Percentiles rank a stretch among this genome's conserved stretches.
These are phyloP conservation scores for Hagleromyces aurorensis DNA, from an alignment of 805 yeast species.

Conservation along the genomic window DNA sequence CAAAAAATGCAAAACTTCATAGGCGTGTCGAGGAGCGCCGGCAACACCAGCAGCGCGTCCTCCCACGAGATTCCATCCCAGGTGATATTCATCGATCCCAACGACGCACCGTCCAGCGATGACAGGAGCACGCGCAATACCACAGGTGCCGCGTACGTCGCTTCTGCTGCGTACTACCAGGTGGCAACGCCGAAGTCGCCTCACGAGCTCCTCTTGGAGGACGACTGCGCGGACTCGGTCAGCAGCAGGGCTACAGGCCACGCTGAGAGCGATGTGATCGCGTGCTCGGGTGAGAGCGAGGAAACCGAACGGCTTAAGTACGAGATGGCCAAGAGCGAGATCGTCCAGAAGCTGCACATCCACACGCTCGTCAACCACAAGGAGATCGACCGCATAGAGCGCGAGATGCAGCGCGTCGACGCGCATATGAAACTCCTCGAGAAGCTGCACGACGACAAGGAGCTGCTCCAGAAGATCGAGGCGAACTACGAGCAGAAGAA, in stretches of 20 bases:
- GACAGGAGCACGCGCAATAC: conserved; percentile 5
- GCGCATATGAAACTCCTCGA: conserved; percentile 48
- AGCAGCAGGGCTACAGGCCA: background rate
- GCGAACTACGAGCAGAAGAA: conserved; percentile 11
- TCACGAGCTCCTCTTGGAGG: conserved; percentile 29
- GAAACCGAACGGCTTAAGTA: conserved; percentile 26
- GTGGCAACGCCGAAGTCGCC: conserved; percentile 40
- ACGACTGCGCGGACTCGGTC: conserved; percentile 8
- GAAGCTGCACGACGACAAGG: conserved; percentile 33
- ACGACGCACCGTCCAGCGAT: conserved; percentile 5
- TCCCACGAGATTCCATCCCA: too few relatives aligned
- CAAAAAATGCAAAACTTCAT: too few relatives aligned
- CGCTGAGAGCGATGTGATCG: conserved; percentile 4
- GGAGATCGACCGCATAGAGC: conserved; percentile 43
- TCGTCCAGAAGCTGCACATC: conserved; percentile 44
- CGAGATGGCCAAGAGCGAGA: conserved; percentile 28
- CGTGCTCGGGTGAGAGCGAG: conserved; percentile 20
- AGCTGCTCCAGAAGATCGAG: conserved; percentile 19
- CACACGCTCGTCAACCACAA: conserved; percentile 55
- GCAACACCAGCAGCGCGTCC: too few relatives aligned
- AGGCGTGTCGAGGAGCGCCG: too few relatives aligned
- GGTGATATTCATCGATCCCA: conserved; percentile 9
- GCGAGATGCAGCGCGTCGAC: conserved; percentile 50
- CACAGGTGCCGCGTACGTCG: conserved; percentile 4
- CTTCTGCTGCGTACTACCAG: conserved; percentile 26